phyloP scores from a whole-genome alignment of 176 grass and related monocot genomes.

The Hsuehochloa calcarea region DNA sequence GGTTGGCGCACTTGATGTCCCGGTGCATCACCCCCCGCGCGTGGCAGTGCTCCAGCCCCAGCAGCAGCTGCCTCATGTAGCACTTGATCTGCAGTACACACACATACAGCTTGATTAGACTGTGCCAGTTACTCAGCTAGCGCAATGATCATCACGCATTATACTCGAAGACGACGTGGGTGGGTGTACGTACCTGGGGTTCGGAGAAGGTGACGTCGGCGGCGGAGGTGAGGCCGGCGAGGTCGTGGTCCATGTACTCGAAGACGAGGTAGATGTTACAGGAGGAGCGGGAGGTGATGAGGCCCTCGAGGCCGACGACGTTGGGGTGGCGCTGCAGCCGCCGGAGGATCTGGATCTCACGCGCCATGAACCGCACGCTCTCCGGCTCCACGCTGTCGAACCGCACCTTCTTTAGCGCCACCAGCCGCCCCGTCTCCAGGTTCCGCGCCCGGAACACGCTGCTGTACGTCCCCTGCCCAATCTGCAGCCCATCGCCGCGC shows the following conservation, averaged over 20 bases:
- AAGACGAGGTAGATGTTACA: slow-evolving; percentile 73
- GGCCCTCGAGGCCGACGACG: slow-evolving; percentile 41
- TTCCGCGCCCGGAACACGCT: slow-evolving; percentile 50
- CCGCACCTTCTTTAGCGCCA: slow-evolving; percentile 70
- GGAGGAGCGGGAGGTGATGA: slow-evolving; percentile 52
- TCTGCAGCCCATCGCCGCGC: neutral
- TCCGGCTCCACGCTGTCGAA: slow-evolving; percentile 67
- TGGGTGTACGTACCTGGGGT: slow-evolving; percentile 28
- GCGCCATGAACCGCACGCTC: slow-evolving; percentile 64
- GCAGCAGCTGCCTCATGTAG: slow-evolving; percentile 86
- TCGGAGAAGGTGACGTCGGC: slow-evolving; percentile 47
- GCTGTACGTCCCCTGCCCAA: slow-evolving; percentile 62
- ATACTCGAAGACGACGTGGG: too few relatives aligned
- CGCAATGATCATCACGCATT: neutral
- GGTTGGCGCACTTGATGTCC: slow-evolving; percentile 94
- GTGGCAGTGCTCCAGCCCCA: slow-evolving; percentile 88
- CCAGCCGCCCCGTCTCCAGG: slow-evolving; percentile 28
- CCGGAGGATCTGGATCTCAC: slow-evolving; percentile 53
- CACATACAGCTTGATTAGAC: neutral
- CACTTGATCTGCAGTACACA: slow-evolving; percentile 68
- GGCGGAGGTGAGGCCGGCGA: slow-evolving; percentile 52
- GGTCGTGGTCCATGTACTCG: slow-evolving; percentile 99
- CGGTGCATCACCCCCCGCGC: slow-evolving; percentile 77
- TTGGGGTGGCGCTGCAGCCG: slow-evolving; percentile 49
- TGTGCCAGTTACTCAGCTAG: neutral